Evolutionary conservation across 345 rosid genomes (phyloP).

Genomic region (Boechera stricta): DNA sequence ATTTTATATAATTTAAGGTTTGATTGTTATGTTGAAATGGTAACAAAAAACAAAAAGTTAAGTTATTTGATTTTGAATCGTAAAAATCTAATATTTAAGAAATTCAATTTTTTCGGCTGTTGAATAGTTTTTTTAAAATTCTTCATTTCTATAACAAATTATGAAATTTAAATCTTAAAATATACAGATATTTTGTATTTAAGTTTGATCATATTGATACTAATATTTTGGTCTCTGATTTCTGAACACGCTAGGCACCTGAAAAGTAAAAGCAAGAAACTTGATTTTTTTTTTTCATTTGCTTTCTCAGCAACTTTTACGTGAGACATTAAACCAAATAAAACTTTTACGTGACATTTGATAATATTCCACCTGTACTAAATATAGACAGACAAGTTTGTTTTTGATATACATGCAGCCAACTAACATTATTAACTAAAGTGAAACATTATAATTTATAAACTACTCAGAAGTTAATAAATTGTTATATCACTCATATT

Average conservation of each 20-base stretch:
- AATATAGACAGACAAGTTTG: neutral
- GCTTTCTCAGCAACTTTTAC: neutral
- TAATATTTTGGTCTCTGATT: neutral
- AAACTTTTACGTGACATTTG: slow-evolving; percentile 35
- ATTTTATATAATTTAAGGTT: no score
- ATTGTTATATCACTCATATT: neutral
- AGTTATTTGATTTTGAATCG: no score
- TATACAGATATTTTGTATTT: neutral
- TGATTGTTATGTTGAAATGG: no score
- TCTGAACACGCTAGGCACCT: slow-evolving; percentile 35
- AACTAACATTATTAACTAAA: neutral
- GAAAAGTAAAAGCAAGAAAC: slow-evolving; percentile 32
- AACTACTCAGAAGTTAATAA: neutral
- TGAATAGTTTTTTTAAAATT: no score
- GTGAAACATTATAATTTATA: no score
- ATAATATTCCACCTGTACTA: slow-evolving; percentile 22
- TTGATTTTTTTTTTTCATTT: neutral
- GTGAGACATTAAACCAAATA: no score
- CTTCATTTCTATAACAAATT: no score
- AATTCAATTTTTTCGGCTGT: no score
- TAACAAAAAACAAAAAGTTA: no score
- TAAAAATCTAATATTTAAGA: no score
- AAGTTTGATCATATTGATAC: slow-evolving; percentile 9
- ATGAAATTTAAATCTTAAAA: no score
- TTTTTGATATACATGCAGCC: neutral